Conservation (phyloP, 2,329 filamentous ascomycete species). For the Pestalotiopsis sp. region DNA sequence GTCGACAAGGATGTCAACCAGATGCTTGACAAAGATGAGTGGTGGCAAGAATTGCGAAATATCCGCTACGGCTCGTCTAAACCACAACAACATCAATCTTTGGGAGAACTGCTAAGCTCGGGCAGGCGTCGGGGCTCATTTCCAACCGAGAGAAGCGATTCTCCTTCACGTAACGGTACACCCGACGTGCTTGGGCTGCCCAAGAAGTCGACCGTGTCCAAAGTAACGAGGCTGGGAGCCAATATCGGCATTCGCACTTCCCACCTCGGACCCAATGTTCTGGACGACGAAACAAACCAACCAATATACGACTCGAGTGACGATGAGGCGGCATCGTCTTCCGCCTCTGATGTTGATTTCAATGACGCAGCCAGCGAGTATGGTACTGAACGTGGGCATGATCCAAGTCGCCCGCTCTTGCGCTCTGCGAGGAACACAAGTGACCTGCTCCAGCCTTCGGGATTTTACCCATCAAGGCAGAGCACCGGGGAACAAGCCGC, state of each 20-base stretch:
- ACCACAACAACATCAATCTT: constrained; percentile 45
- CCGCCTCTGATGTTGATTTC: constrained; percentile 33
- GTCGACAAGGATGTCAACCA: constrained; percentile 64
- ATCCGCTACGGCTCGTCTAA: constrained; percentile 47
- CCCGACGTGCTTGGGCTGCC: constrained; percentile 65
- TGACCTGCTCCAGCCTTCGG: constrained; percentile 34
- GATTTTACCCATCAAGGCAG: constrained; percentile 30
- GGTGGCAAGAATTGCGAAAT: constrained; percentile 78
- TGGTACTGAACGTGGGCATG: constrained; percentile 39
- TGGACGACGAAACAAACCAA: constrained; percentile 38
- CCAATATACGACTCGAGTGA: constrained; percentile 22
- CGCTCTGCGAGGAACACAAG: constrained; percentile 38
- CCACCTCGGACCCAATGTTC: constrained; percentile 64
- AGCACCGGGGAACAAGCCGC: constrained; percentile 19
- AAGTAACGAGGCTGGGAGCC: constrained; percentile 59
- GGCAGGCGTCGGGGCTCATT: constrained; percentile 47
- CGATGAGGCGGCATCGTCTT: constrained; percentile 22
- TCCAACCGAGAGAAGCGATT: constrained; percentile 31
- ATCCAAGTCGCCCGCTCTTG: constrained; percentile 29
- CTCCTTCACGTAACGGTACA: constrained; percentile 45
- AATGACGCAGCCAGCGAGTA: constrained; percentile 44
- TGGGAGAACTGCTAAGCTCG: constrained; percentile 46
- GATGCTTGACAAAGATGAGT: constrained; percentile 71
- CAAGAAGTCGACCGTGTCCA: constrained; percentile 57
- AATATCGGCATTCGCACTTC: constrained; percentile 78